Base-by-base conservation (phyloP, 2,329 filamentous ascomycete genomes). In the Diaporthe citriasiana region DNA sequence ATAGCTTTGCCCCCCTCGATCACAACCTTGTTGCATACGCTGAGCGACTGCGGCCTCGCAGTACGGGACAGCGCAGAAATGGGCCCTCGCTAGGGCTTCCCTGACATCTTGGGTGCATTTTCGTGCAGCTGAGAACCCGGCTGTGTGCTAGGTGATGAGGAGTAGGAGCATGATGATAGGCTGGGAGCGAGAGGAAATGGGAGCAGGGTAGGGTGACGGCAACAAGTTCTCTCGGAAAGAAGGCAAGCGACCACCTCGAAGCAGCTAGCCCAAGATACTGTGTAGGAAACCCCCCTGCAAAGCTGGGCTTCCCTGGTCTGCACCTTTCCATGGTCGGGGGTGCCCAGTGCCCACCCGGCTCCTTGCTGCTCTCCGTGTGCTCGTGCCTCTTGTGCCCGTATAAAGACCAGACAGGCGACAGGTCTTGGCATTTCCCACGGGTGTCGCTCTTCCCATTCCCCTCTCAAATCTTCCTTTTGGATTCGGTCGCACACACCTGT, bases 391-490 rank as follows among this genome's bases (percentile, higher is more conserved):
- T 15, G 57, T 63, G n/a, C 22, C 42, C 30, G 19, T 50, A 66
- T 66, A 66, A 66, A 66, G 42, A 50, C 42, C 42, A 25, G 60
- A 27, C 45, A 22, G 27, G 59, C 40, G 27, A 35, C 59, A 51
- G 45, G 63, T 66, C 63, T 66, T 66, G 63, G 63, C 63, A 66
- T 66, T 66, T 51, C 25, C 63, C 45, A 51, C 42, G 42, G 30
- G 27, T 50, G 42, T 35, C 45, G 60, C 45, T 22, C 63, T 51
- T 35, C 42, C 40, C 42, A 35, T 35, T 27, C 60, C 59, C 60
- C 45, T 38, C 22, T 51, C 63, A 25, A 35, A 22, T 66, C 63
- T 51, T 51, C 30, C 33, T 30, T 25, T 27, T 25, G 63, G 63
- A 66, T 66, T 51, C 63, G 9, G 45, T 66, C 63, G 33, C 63